Conservation (phyloP, 345 rosid genomes). For the Brassica incana region DNA sequence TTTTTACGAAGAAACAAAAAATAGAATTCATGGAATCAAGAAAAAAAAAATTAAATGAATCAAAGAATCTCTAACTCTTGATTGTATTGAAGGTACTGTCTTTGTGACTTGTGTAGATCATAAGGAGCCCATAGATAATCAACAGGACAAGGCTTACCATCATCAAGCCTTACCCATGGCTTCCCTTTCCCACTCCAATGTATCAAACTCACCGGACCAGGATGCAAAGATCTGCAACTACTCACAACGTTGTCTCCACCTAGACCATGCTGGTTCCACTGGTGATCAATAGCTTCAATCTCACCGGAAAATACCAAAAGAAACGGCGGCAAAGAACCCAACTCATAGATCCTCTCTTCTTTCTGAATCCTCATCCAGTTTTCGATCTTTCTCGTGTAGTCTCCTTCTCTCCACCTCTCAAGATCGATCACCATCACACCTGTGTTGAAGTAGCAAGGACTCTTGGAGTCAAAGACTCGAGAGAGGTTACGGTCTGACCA, state of each 20-base stretch:
- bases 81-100: slow-evolving; percentile 31
- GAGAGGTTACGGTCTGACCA: slow-evolving; percentile 54
- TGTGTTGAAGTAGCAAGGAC: slow-evolving; percentile 72
- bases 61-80: slow-evolving; percentile 40
- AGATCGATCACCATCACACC: slow-evolving; percentile 85
- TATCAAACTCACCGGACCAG: slow-evolving; percentile 66
- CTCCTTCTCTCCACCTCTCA: slow-evolving; percentile 59
- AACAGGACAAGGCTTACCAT: slow-evolving; percentile 56
- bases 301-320: slow-evolving; percentile 66
- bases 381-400: slow-evolving; percentile 57
- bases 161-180: slow-evolving; percentile 74
- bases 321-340: slow-evolving; percentile 81
- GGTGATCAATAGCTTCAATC: slow-evolving; percentile 57
- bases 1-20: not conserved
- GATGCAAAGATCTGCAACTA: slow-evolving; percentile 68
- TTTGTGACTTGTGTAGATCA: slow-evolving; percentile 49
- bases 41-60: slow-evolving; percentile 5
- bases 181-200: slow-evolving; percentile 89
- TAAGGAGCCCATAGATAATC: slow-evolving; percentile 72
- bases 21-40: not conserved
- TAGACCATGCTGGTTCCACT: slow-evolving; percentile 82
- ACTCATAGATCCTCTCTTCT: slow-evolving; percentile 62
- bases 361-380: slow-evolving; percentile 74
- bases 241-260: slow-evolving; percentile 70
- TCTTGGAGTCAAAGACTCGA: slow-evolving; percentile 44